Evolutionary conservation across 164 flowering plant species (phyloP).

Genomic region (Annona squamosa): DNA sequence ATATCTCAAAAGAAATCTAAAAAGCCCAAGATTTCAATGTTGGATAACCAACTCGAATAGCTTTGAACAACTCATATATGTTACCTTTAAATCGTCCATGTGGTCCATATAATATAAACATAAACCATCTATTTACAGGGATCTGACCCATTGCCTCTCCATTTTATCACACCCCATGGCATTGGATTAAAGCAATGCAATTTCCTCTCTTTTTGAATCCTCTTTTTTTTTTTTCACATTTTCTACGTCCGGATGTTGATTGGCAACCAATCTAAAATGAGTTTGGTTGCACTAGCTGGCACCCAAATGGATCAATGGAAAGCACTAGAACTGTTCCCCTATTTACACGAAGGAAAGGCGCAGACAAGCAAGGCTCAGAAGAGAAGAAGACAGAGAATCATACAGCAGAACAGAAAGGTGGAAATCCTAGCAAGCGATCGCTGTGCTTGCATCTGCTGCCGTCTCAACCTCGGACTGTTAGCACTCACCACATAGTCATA

Average conservation of each 20-base stretch:
- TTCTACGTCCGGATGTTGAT: no score
- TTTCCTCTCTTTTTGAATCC: no score
- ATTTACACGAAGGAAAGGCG: conserved; percentile 1
- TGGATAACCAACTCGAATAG: not conserved
- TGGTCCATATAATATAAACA: not conserved
- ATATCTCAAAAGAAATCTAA: not conserved
- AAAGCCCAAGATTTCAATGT: not conserved
- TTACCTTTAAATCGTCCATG: not conserved
- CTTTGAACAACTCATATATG: not conserved
- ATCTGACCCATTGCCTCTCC: not conserved
- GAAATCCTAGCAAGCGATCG: conserved; percentile 39
- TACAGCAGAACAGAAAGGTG: conserved; percentile 42
- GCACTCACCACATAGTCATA: conserved; percentile 18
- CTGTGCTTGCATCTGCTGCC: conserved; percentile 36
- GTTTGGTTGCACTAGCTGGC: not conserved
- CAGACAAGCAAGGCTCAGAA: conserved; percentile 21
- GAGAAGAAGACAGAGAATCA: conserved; percentile 38
- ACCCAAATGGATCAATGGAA: not conserved
- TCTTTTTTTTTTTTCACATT: no score
- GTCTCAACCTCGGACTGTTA: conserved; percentile 27
- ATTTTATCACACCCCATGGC: not conserved
- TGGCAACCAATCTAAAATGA: no score
- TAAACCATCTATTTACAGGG: not conserved
- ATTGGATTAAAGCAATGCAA: no score
- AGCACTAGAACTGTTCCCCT: not conserved